phyloP scores from a whole-genome alignment of 371 early-diverging fungal species.

The Rozella allomycis region DNA sequence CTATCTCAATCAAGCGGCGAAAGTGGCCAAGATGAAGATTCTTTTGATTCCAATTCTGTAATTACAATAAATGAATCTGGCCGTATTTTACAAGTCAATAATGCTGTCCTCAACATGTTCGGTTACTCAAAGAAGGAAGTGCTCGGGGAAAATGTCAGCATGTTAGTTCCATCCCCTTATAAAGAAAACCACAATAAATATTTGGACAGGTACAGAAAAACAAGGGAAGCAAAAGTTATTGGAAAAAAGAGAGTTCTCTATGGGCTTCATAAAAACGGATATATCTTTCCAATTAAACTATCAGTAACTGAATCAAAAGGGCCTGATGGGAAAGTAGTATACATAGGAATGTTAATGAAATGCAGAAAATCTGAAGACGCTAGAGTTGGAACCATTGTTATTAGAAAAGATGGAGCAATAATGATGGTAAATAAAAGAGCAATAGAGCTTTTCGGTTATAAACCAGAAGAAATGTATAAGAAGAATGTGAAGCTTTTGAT shows the following conservation, averaged over 20 bases:
- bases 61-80: slow-evolving; percentile 10
- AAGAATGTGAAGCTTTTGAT: slow-evolving; percentile 11
- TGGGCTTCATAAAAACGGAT: slow-evolving; percentile 8
- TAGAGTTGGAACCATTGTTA: no score
- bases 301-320: slow-evolving; percentile 12
- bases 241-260: slow-evolving; percentile 5
- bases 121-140: slow-evolving; percentile 1
- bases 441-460: no score
- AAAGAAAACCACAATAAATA: slow-evolving; percentile 9
- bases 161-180: slow-evolving; percentile 8
- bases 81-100: slow-evolving; percentile 7
- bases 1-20: no score
- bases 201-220: slow-evolving; percentile 6
- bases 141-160: slow-evolving; percentile 10
- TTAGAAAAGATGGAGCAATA: no score
- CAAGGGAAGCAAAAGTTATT: slow-evolving; percentile 8
- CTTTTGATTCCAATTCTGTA: no score
- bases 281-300: slow-evolving; percentile 10
- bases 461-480: no score
- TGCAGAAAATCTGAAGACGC: no score
- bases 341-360: no score
- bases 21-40: no score
- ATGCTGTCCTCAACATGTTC: slow-evolving; percentile 2
- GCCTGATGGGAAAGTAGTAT: slow-evolving; percentile 3
- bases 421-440: no score